Conservation (phyloP, 371 early-diverging fungal genomes). For the Mortierella sp. region DNA sequence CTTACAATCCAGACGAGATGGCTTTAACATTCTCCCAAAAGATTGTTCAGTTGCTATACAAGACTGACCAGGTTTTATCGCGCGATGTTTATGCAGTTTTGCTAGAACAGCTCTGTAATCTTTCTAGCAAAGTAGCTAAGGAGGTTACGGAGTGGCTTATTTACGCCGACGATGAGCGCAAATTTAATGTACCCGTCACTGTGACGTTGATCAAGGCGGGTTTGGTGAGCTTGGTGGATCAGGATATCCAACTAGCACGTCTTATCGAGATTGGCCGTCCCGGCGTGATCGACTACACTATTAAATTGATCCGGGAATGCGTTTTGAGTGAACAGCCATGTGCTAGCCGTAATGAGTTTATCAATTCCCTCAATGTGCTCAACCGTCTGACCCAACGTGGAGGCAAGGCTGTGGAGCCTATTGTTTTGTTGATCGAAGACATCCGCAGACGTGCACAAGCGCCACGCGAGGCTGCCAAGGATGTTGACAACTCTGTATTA, state of each 20-base stretch:
- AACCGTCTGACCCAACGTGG: slow-evolving; percentile 71
- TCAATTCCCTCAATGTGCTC: slow-evolving; percentile 79
- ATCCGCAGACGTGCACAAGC: slow-evolving; percentile 48
- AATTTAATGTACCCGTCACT: slow-evolving; percentile 88
- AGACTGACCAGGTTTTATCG: slow-evolving; percentile 77
- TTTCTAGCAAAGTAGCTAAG: slow-evolving; percentile 79
- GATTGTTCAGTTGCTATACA: slow-evolving; percentile 86
- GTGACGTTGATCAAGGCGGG: slow-evolving; percentile 85
- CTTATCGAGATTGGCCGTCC: slow-evolving; percentile 82
- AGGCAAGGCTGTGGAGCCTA: slow-evolving; percentile 72
- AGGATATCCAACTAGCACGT: slow-evolving; percentile 89
- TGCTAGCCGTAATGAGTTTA: slow-evolving; percentile 79
- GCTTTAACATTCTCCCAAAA: slow-evolving; percentile 88
- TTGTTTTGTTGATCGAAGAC: slow-evolving; percentile 65
- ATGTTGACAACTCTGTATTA: slow-evolving; percentile 62
- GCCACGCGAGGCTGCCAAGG: slow-evolving; percentile 51
- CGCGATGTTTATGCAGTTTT: slow-evolving; percentile 87
- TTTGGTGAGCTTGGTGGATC: slow-evolving; percentile 81
- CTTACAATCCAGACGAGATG: slow-evolving; percentile 81
- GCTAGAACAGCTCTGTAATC: slow-evolving; percentile 84
- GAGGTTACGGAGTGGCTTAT: slow-evolving; percentile 93
- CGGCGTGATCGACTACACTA: slow-evolving; percentile 83
- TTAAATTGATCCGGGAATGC: slow-evolving; percentile 79
- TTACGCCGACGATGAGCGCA: slow-evolving; percentile 95
- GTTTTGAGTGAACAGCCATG: slow-evolving; percentile 74